A percentile compares a stretch with the other conserved stretches of the same genome.
Evolutionary conservation across 23 red algal genomes (phyloP).

Genomic region (Gracilaria gracilis): DNA sequence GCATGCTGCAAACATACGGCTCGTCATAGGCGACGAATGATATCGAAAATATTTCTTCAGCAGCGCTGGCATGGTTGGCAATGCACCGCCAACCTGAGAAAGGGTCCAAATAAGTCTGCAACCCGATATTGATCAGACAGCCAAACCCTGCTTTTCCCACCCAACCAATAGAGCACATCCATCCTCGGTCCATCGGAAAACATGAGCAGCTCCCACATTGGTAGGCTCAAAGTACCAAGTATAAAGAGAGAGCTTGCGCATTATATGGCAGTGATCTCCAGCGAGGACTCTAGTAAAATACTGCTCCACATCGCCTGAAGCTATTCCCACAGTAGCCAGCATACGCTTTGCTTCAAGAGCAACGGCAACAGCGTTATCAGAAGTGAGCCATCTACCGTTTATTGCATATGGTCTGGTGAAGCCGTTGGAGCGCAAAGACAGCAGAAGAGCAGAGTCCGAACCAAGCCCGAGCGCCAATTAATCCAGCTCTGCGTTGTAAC

Average conservation of each 20-base stretch:
- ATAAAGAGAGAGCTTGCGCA: conserved; percentile 64
- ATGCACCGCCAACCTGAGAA: conserved; percentile 65
- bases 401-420: conserved; percentile 49
- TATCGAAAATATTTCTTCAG: conserved; percentile 18
- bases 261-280: conserved; percentile 70
- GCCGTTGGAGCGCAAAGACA: conserved; percentile 49
- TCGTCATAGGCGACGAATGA: conserved; percentile 50
- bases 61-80: conserved; percentile 52
- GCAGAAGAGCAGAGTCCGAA: conserved; percentile 52
- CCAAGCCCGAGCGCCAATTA: conserved; percentile 64
- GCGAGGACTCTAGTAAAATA: conserved; percentile 77
- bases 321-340: conserved; percentile 77
- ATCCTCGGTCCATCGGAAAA: conserved; percentile 85
- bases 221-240: conserved; percentile 90
- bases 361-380: conserved; percentile 56
- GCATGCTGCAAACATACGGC: conserved; percentile 22
- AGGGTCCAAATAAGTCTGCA: conserved; percentile 92
- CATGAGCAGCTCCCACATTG: conserved; percentile 65
- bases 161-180: conserved; percentile 86
- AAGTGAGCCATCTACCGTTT: conserved; percentile 70
- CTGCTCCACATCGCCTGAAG: conserved; percentile 80
- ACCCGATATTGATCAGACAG: conserved; percentile 87
- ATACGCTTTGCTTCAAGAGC: conserved; percentile 78
- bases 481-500: conserved; percentile 55
- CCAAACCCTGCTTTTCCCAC: conserved; percentile 84